phyloP scores from a whole-genome alignment of 768 basidiomycete genomes.

The Leccinum boreale region DNA sequence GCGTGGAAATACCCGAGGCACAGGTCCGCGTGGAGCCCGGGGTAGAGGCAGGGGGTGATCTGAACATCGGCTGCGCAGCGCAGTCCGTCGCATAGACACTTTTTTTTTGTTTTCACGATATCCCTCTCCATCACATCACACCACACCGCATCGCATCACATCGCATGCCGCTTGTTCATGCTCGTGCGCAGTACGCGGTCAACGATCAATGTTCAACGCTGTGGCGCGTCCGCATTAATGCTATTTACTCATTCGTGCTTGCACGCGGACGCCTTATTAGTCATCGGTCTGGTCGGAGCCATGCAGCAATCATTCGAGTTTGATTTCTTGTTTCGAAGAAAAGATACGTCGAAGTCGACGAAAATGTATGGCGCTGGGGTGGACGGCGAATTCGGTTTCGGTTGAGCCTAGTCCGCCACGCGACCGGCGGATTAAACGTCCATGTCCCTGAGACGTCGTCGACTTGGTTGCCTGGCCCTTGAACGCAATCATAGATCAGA shows the following conservation, averaged over 20 bases:
- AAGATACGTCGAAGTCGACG: background rate
- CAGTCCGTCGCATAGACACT: conserved; percentile 4
- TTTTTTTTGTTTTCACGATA: background rate
- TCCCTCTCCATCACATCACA: background rate
- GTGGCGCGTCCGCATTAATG: background rate
- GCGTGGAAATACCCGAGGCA: conserved; percentile 27
- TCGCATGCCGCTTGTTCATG: background rate
- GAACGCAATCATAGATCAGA: background rate
- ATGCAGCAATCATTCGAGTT: background rate
- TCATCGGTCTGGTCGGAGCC: background rate
- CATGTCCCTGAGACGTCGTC: background rate
- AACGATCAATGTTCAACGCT: too few relatives aligned
- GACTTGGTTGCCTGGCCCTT: background rate
- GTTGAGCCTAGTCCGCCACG: background rate
- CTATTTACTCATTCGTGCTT: background rate
- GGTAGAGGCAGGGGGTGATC: conserved; percentile 33
- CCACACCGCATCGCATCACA: background rate
- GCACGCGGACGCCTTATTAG: background rate
- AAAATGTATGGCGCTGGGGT: background rate
- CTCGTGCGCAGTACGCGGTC: background rate
- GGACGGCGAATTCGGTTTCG: background rate
- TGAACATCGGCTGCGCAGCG: background rate
- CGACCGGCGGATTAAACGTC: background rate
- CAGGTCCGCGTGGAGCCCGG: conserved; percentile 27
- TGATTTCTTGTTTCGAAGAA: background rate